Evolutionary conservation across 768 basidiomycete species (phyloP).

Genomic region (Sporobolomyces phaffii): DNA sequence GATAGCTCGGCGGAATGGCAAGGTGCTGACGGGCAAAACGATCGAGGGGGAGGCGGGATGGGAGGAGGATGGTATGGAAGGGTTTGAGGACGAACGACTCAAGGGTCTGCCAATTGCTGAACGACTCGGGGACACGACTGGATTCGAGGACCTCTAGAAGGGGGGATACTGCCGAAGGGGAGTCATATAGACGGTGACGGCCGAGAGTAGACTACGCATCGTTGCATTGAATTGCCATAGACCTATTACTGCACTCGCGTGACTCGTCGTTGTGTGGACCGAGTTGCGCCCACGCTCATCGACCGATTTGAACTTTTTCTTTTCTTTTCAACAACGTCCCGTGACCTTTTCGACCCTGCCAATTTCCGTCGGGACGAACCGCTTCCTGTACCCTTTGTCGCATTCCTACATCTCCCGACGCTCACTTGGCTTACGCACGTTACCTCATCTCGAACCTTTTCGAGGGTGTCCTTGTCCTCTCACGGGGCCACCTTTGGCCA

Average conservation of each 20-base stretch:
- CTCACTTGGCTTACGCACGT: background rate
- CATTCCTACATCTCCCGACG: background rate
- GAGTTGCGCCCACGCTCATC: too few relatives aligned
- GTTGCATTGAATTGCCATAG: too few relatives aligned
- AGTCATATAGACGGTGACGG: too few relatives aligned
- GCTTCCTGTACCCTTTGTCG: background rate
- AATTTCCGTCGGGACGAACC: background rate
- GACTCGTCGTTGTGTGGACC: too few relatives aligned
- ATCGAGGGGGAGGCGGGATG: constrained; percentile 35
- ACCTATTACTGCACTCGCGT: too few relatives aligned
- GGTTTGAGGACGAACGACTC: constrained; percentile 41
- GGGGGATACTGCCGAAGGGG: too few relatives aligned
- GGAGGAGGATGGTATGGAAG: constrained; percentile 42
- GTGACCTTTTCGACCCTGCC: background rate
- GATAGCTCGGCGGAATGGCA: constrained; percentile 16
- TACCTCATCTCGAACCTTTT: background rate
- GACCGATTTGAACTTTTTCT: too few relatives aligned
- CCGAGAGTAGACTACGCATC: too few relatives aligned
- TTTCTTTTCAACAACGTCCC: too few relatives aligned
- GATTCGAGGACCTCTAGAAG: constrained; percentile 6
- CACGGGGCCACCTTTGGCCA: too few relatives aligned
- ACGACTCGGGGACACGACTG: constrained; percentile 10
- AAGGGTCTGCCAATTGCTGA: constrained; percentile 8
- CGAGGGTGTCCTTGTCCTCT: too few relatives aligned
- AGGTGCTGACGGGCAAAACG: constrained; percentile 29